Base-by-base conservation (phyloP, 306 rosid genomes). In the Vicia sativa region DNA sequence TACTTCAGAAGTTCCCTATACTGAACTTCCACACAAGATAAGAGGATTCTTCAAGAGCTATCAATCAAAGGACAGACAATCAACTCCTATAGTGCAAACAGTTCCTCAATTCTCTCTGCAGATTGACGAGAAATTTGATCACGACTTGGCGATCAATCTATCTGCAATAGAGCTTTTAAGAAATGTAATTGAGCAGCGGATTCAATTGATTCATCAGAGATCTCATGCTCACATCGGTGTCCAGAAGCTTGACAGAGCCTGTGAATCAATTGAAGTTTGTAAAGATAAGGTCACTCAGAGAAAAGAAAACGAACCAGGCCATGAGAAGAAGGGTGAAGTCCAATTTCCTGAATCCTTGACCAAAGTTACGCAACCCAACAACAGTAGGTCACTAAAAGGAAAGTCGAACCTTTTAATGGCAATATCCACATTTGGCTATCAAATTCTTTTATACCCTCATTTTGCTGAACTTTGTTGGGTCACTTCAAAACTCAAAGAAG, bases 381-480 rank as follows among this genome's bases (percentile, higher is more conserved):
- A 56, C 75, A 79, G 77, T 79, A 84, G 76, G 84, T 77, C 73
- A 13, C 66, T 78, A 45, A 90, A 81, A 74, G 97, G 88, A 75
- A 90, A 87, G 80, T 87, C 97, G 19, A 86, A 72, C 75, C 67
- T 93, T 73, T 68, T 79, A 67, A 71, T 83, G 63, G 96, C 90
- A 75, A 86, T 90, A 85, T 85, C 92, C 53, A 77, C 97, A 15
- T 85, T 93, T 80, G 99, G 99, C 56, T 88, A 83, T 81, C 99
- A 93, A 77, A 85, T 93, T 85, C 86, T 93, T 75, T 77, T 77
- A 29, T 90, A 82, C 79, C 99, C 99, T 12, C 97, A 93, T 80
- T 93, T 93, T 71, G 91, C 97, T 46, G 99, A 90, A 77, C 96
- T 93, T 55, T 93, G 99, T 77, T 90, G 97, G 99, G 81, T 90